These are phyloP conservation scores for Aspergillus aculeatinus DNA, from an alignment of 2,329 filamentous ascomycete species.

Conservation along the genomic window DNA sequence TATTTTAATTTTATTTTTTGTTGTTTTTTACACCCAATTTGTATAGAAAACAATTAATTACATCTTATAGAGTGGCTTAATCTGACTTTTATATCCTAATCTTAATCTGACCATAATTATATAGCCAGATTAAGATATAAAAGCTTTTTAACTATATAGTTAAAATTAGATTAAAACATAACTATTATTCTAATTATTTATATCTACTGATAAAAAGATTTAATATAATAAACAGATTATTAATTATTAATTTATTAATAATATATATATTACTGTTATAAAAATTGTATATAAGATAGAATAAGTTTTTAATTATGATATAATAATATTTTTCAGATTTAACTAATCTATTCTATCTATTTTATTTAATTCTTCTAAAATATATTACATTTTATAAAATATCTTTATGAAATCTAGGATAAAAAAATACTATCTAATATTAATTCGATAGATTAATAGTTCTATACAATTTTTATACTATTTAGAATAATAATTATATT, in stretches of 20 bases:
- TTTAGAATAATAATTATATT: too few relatives aligned
- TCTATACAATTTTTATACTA: too few relatives aligned
- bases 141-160: neutral
- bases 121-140: neutral
- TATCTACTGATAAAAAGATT: neutral
- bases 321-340: neutral
- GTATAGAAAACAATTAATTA: too few relatives aligned
- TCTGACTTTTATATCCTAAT: neutral
- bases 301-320: neutral
- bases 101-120: neutral
- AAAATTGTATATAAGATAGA: neutral
- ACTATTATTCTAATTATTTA: neutral
- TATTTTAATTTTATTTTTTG: too few relatives aligned
- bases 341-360: neutral
- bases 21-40: too few relatives aligned
- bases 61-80: neutral
- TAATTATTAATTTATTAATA: neutral
- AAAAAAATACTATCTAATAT: neutral
- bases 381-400: neutral
- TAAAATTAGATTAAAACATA: neutral
- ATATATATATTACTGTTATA: too few relatives aligned
- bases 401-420: neutral
- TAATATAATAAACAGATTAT: neutral
- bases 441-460: too few relatives aligned
- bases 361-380: neutral